phyloP scores from a whole-genome alignment of 2,329 filamentous ascomycete genomes.

The Epichloe uncinata region DNA sequence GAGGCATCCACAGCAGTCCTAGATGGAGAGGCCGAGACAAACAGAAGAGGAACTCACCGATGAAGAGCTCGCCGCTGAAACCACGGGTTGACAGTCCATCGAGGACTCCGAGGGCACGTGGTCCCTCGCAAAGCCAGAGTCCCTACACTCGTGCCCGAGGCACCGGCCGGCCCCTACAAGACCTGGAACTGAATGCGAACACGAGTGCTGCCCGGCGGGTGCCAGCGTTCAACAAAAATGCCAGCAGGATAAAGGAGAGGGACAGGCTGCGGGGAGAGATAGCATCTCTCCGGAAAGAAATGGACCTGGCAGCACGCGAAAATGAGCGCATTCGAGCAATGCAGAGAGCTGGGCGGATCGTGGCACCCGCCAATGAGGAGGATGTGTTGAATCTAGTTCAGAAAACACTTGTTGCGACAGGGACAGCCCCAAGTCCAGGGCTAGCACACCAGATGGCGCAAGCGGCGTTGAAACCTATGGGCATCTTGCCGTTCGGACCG shows the following conservation, averaged over 20 bases:
- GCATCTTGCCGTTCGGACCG: constrained; percentile 37
- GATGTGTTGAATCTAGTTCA: constrained; percentile 28
- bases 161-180: constrained; percentile 1
- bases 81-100: constrained; percentile 22
- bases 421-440: constrained; percentile 13
- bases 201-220: constrained; percentile 29
- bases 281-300: constrained; percentile 41
- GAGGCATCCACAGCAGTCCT: constrained; percentile 47
- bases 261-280: constrained; percentile 43
- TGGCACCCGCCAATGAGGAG: constrained; percentile 21
- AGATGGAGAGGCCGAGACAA: constrained; percentile 25
- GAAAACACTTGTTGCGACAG: constrained; percentile 25
- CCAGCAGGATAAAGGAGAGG: constrained; percentile 36
- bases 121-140: constrained; percentile 1
- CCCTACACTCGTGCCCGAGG: not conserved
- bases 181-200: constrained; percentile 4
- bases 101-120: constrained; percentile 3
- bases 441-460: constrained; percentile 31
- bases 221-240: constrained; percentile 26
- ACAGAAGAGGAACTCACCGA: constrained; percentile 22
- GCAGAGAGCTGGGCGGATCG: constrained; percentile 25
- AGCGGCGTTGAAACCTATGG: constrained; percentile 36
- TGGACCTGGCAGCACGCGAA: constrained; percentile 43
- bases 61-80: constrained; percentile 38
- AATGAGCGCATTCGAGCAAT: constrained; percentile 38